These are phyloP conservation scores for Neckera pumila DNA, from an alignment of 225 moss, liverwort and hornwort species.

Conservation along the genomic window DNA sequence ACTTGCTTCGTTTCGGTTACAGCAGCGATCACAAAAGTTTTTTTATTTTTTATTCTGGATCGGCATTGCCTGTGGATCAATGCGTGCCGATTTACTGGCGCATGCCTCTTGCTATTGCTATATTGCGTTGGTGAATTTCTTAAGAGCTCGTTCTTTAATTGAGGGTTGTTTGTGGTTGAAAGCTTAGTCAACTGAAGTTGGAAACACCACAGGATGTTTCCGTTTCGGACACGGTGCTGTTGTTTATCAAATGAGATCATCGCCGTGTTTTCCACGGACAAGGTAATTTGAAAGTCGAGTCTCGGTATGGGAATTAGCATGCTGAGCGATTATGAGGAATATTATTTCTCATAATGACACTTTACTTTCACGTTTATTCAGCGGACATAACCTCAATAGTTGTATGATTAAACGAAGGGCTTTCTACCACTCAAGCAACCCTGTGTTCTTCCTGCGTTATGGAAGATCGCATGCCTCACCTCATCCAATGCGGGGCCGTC, in stretches of 20 bases:
- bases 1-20: neutral
- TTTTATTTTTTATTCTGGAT: neutral
- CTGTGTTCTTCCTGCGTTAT: no score
- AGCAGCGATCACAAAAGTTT: neutral
- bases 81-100: neutral
- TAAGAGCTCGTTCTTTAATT: neutral
- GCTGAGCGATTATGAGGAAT: neutral
- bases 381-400: neutral
- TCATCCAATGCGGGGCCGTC: neutral
- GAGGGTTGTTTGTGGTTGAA: neutral
- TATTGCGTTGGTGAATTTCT: neutral
- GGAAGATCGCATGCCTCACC: neutral
- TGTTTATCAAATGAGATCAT: neutral
- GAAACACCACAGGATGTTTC: neutral
- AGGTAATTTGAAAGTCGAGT: neutral
- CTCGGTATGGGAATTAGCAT: neutral
- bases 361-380: neutral
- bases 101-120: neutral
- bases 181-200: neutral
- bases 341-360: neutral
- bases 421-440: neutral
- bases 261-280: neutral
- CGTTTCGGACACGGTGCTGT: neutral
- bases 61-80: neutral
- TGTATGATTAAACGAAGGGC: neutral